Base-by-base conservation (phyloP, 2,329 filamentous ascomycete genomes). In the Lasiodiplodia sp. region DNA sequence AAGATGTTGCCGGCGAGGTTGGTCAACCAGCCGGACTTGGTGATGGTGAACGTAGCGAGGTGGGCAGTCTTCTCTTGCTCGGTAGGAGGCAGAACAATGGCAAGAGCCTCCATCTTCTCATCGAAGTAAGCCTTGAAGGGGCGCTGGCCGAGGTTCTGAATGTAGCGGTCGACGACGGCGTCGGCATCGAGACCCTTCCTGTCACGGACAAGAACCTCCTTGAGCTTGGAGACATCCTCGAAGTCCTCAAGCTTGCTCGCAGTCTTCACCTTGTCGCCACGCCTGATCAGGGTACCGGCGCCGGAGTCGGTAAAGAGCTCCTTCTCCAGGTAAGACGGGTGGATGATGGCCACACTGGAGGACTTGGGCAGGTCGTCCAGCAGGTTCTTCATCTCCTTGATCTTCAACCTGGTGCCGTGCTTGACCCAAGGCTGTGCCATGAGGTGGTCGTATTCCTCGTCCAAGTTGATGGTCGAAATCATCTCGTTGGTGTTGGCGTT, bases 1-100 rank as follows among this genome's bases (percentile, higher is more conserved):
- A 98, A 97, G 69, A 98, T 92, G 76, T 98, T 97, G 80, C 98
- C 96, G 37, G 94, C 92, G 40, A 97, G 90, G 77, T 97, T 97
- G 69, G 91, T 96, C 70, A 98, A 84, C 94, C 95, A 98, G 64
- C 94, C 95, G 40, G 93, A 88, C 82, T 97, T 97, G 72, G 94
- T 97, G 76, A 97, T 96, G 71, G 92, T 95, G 75, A 98, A 90
- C 5, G 94, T 97, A 23, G 94, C 92, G 66, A 98, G 87, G 67
- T 95, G 95, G 16, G 94, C 92, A 72, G 96, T 86, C 16, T 88
- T 83, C 47, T 89, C 86, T 49, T 88, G 87, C 56, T 89, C 83
- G 68, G 85, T 84, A 2, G 92, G 88, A 51, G 94, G 93, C 64
- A 97, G 86, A 37, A 97, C 93, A 74, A 99, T 91, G 31, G 92